Evolutionary conservation across 495 filamentous ascomycete genomes (phyloP).

Genomic region (Aspergillus cavernicola): DNA sequence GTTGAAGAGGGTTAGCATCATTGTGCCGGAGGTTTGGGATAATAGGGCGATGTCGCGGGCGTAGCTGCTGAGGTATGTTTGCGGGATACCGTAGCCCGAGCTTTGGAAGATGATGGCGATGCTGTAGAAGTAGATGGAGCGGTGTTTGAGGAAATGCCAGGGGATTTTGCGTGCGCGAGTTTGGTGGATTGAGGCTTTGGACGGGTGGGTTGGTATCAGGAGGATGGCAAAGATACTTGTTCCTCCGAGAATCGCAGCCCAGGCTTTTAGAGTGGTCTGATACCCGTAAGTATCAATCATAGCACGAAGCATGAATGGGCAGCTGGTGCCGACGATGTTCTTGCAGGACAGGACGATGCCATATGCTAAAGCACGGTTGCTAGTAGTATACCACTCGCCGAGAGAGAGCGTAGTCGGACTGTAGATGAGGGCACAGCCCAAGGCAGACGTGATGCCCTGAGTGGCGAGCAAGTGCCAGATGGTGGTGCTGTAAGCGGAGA

Average conservation of each 20-base stretch:
- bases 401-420: conserved; percentile 51
- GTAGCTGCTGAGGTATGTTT: conserved; percentile 62
- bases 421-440: conserved; percentile 50
- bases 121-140: conserved; percentile 40
- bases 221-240: conserved; percentile 20
- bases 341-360: conserved; percentile 57
- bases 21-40: conserved; percentile 40
- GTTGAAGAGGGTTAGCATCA: conserved; percentile 56
- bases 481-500: conserved; percentile 48
- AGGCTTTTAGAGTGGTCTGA: conserved; percentile 51
- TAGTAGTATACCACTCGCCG: conserved; percentile 55
- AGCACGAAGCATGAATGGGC: conserved; percentile 52
- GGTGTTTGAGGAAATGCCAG: conserved; percentile 38
- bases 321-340: conserved; percentile 40
- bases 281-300: conserved; percentile 52
- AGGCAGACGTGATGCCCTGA: conserved; percentile 52
- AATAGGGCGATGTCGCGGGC: conserved; percentile 46
- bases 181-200: conserved; percentile 54
- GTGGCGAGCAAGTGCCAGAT: conserved; percentile 53
- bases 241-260: conserved; percentile 40
- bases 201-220: conserved; percentile 51
- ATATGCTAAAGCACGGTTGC: conserved; percentile 48
- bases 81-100: conserved; percentile 66
- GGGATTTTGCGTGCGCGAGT: conserved; percentile 6
- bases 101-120: conserved; percentile 56